Conservation (phyloP, 1,139 yeast species). For the Debaryomyces nepalensis region DNA sequence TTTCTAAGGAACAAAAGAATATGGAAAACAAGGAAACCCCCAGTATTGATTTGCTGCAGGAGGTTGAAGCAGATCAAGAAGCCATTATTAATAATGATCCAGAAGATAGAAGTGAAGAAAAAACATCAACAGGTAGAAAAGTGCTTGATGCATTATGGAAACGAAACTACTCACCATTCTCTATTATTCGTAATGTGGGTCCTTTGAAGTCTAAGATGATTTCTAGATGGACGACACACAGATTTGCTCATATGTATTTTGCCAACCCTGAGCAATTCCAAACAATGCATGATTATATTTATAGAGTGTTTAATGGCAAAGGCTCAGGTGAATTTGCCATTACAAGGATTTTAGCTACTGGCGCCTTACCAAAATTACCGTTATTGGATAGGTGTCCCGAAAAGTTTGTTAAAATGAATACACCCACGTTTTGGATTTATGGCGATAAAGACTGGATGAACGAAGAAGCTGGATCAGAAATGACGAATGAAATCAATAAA, state of each 20-base stretch:
- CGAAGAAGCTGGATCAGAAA: slow-evolving; percentile 46
- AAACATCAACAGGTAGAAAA: slow-evolving; percentile 26
- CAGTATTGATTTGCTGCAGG: slow-evolving; percentile 26
- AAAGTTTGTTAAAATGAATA: slow-evolving; percentile 37
- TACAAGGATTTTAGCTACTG: slow-evolving; percentile 44
- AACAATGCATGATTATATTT: slow-evolving; percentile 46
- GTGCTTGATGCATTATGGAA: slow-evolving; percentile 41
- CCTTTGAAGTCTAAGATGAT: slow-evolving; percentile 44
- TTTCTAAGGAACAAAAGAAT: slow-evolving; percentile 18
- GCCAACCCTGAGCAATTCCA: slow-evolving; percentile 38
- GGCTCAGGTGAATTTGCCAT: slow-evolving; percentile 55
- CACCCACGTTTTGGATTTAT: slow-evolving; percentile 51
- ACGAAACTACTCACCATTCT: slow-evolving; percentile 43
- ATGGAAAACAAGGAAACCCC: slow-evolving; percentile 23
- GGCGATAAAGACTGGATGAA: slow-evolving; percentile 54
- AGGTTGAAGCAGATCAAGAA: slow-evolving; percentile 35
- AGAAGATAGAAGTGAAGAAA: slow-evolving; percentile 15
- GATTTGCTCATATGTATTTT: slow-evolving; percentile 41
- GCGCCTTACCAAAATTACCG: slow-evolving; percentile 49
- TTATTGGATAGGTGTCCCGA: slow-evolving; percentile 49
- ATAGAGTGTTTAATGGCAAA: slow-evolving; percentile 43
- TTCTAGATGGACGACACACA: slow-evolving; percentile 46
- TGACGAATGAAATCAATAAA: slow-evolving; percentile 44
- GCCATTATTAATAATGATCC: slow-evolving; percentile 24
- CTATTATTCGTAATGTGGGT: slow-evolving; percentile 40